Conservation (phyloP, 805 yeast species). For the Yarrowia sp. region DNA sequence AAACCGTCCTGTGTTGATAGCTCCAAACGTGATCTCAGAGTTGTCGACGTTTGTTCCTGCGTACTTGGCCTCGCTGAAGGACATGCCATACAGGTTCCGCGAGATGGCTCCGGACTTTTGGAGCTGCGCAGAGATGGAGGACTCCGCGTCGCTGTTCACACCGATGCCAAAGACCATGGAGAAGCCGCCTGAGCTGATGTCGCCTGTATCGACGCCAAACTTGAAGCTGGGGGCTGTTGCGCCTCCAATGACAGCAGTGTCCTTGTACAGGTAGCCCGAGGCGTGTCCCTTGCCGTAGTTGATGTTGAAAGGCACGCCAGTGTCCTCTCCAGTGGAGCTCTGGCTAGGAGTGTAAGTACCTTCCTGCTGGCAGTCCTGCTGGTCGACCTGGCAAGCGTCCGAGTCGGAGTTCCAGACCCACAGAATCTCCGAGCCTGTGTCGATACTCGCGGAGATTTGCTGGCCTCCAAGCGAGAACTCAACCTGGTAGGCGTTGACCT, state of each 20-base stretch:
- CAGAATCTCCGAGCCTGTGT: neutral
- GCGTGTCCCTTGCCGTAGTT: neutral
- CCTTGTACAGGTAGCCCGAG: neutral
- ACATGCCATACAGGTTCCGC: neutral
- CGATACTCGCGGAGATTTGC: neutral
- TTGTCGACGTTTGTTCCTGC: neutral
- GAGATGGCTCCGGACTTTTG: neutral
- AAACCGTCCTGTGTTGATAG: conserved; percentile 50
- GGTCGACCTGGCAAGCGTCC: neutral
- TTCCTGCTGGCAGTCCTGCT: neutral
- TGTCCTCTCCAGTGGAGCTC: neutral
- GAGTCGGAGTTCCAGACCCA: neutral
- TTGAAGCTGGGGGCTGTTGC: neutral
- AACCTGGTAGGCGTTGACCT: neutral
- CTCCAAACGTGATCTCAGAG: conserved; percentile 45
- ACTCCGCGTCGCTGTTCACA: neutral
- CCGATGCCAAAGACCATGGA: conserved; percentile 10
- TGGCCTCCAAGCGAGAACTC: neutral
- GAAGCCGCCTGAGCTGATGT: neutral
- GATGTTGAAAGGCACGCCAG: neutral
- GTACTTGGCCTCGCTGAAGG: neutral
- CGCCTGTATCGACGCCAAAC: neutral
- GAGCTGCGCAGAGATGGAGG: neutral
- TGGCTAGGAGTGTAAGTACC: neutral
- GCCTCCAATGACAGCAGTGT: neutral